These are phyloP conservation scores for Solanum neorickii DNA, from an alignment of 257 asterid genomes.

Conservation along the genomic window DNA sequence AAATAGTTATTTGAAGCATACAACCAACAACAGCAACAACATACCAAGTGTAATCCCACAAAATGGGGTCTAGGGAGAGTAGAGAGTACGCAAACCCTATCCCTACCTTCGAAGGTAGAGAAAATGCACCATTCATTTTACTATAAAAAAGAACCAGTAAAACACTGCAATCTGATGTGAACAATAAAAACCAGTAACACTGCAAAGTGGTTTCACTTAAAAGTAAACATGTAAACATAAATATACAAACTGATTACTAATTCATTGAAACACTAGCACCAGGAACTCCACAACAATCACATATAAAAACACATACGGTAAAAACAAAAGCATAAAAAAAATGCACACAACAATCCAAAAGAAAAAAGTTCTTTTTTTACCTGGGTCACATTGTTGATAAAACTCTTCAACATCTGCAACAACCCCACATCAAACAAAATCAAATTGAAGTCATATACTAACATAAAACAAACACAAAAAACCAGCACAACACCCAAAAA, in stretches of 20 bases:
- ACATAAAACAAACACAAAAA: neutral
- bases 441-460: neutral
- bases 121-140: neutral
- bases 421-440: neutral
- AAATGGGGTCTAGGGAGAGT: neutral
- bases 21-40: neutral
- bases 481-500: neutral
- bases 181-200: neutral
- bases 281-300: neutral
- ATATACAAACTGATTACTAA: neutral
- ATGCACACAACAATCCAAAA: neutral
- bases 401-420: slow-evolving; percentile 18
- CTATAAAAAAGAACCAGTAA: neutral
- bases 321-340: neutral
- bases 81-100: neutral
- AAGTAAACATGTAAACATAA: neutral
- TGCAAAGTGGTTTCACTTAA: neutral
- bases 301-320: neutral
- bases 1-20: neutral
- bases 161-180: neutral
- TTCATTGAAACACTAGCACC: neutral
- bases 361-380: neutral
- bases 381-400: slow-evolving; percentile 19
- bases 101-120: neutral
- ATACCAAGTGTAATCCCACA: neutral